Evolutionary conservation across 495 filamentous ascomycete genomes (phyloP), one percentile per base, ranked within the genome.

Genomic region (Penicillium coprophilum): DNA sequence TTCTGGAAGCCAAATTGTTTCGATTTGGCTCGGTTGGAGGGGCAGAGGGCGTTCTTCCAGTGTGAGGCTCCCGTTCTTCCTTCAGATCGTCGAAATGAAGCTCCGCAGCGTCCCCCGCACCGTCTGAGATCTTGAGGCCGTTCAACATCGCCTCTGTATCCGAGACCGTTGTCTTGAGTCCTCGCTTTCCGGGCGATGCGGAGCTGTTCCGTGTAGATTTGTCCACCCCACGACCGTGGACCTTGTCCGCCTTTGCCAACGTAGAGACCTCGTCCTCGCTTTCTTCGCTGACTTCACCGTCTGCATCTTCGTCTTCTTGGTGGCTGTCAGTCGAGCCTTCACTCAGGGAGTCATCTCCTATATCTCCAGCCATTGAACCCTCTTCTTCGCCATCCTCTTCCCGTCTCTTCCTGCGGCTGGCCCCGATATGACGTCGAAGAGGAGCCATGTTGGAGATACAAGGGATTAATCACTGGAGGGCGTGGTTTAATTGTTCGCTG

Each of bases 141-240:
- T 91, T 92, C 76, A 96, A 75, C 92, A 96, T 96, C 57, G 87
- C 82, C 59, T 92, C 87, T 20, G 91, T 94, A 69, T 96, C 94
- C 38, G 83, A 78, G 21, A 80, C 71, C 4, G 77, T 66, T 44
- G 68, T 56, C 17, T 71, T 64, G 13, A 68, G 58, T 13, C 41
- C 59, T 40, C 58, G 65, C 51, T 77, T 77, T 6, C 47, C 44
- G 0, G 68, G 65, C 12, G 68, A 67, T 46, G 59, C 21, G 36
- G 70, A 67, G 53, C 58, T 69, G 36, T 53, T 61, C 23, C 61
- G 65, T 34, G 43, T 54, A n/a, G 43, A 46, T 43, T 58, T 61
- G 31, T 77, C 71, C 45, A 64, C 55, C 27, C 58, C 58, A 46
- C 70, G 53, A 63, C 61, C 65, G 70, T 80, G 67, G 63, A 68